Evolutionary conservation across 1,284 basidiomycete species (phyloP), one percentile per base, ranked within the genome.

Genomic region (Ustilago crameri): DNA sequence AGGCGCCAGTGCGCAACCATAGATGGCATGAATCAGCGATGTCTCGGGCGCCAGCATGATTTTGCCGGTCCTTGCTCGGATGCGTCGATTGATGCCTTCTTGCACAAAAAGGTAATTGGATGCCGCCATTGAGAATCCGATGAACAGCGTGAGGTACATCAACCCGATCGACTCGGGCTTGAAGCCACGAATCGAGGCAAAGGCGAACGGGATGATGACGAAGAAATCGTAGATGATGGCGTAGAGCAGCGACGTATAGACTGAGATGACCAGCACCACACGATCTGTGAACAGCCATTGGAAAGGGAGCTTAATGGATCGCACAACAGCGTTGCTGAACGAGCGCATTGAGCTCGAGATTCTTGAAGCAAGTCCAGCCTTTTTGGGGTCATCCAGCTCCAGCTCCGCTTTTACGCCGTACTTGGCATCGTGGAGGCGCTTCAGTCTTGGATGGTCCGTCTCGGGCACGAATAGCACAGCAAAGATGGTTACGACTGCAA

Each of bases 201-300:
- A 74, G 4, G 69, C 67, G 24, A 58, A 58, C 8, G 72, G 72
- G 10, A 72, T 58, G 43, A 72, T 58, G 55, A 57, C 62, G 45
- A 74, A 74, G 44, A 71, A 74, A 47, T 53, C 62, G 43, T 74
- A 74, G 35, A 74, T 58, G 56, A 71, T 66, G 14, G 57, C 68
- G 15, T 74, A 74, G 24, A 74, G 54, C 32, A 74, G 41, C 22
- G 60, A 60, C 3, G 67, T 61, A 45, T 72, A 74, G 49, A 74
- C 54, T 17, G 52, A 64, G 37, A 70, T 57, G 18, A 70, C 59
- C 37, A 74, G 46, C 37, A 70, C 56, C 27, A 74, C 71, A 18
- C 53, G 61, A 44, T 74, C 71, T 7, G 56, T 59, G 8, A 59
- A 22, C 1, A 67, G 48, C 64, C 64, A 67, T 2, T 67, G 64